A percentile compares a stretch with the other conserved stretches of the same genome.
Evolutionary conservation across 2,329 filamentous ascomycete species (phyloP).

Genomic region (Colletotrichum sp.): DNA sequence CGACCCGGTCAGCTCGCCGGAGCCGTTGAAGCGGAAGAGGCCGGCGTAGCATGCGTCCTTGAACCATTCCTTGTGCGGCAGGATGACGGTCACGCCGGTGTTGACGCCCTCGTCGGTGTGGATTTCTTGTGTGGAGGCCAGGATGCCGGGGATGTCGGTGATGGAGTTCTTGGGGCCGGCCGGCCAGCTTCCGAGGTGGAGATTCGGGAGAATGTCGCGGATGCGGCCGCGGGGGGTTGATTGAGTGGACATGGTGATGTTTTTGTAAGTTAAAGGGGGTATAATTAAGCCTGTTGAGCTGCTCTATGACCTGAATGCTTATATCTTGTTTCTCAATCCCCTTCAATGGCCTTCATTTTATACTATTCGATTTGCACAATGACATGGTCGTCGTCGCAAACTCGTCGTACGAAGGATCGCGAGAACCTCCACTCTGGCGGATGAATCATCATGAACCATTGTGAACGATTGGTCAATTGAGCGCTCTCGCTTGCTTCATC

Average conservation of each 20-base stretch:
- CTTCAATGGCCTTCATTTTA: background rate
- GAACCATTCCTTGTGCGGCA: constrained; percentile 50
- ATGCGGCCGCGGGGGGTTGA: constrained; percentile 33
- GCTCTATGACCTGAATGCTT: background rate
- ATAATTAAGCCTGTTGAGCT: background rate
- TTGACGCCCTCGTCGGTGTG: constrained; percentile 41
- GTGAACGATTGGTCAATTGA: background rate
- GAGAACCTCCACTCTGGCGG: background rate
- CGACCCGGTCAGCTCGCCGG: constrained; percentile 64
- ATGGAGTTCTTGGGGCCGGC: constrained; percentile 52
- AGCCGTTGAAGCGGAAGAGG: constrained; percentile 68
- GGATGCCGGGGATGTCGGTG: constrained; percentile 54
- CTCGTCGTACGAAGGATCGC: background rate
- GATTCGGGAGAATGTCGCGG: constrained; percentile 46
- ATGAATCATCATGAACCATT: background rate
- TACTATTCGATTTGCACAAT: background rate
- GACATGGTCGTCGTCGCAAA: background rate
- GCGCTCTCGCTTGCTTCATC: background rate
- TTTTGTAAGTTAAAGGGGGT: background rate
- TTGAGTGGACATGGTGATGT: background rate
- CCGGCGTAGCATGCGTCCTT: constrained; percentile 49
- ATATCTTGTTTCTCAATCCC: background rate
- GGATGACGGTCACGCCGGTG: constrained; percentile 54
- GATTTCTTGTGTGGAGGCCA: constrained; percentile 50
- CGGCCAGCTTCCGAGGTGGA: constrained; percentile 47